These are phyloP conservation scores for Thuja plicata DNA, from an alignment of 83 land plant genomes.

Conservation along the genomic window DNA sequence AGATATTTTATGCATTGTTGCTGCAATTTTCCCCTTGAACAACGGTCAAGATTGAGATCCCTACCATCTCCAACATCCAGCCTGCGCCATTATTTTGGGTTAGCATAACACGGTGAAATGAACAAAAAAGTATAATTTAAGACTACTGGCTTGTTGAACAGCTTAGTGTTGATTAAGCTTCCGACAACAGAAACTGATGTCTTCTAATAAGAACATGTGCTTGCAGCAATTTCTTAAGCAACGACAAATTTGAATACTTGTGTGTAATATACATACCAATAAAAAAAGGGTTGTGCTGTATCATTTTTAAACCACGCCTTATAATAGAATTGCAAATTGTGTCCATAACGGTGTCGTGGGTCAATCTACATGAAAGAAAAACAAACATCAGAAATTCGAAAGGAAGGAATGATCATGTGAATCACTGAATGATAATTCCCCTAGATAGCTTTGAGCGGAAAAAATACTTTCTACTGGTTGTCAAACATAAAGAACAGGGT, in stretches of 20 bases:
- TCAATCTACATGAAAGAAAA: constrained; percentile 40
- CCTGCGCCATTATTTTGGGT: constrained; percentile 35
- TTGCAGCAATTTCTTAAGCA: not conserved
- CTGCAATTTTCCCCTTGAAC: constrained; percentile 46
- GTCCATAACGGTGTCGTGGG: constrained; percentile 77
- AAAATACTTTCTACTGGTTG: not conserved
- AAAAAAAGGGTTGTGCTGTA: constrained; percentile 73
- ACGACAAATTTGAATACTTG: not conserved
- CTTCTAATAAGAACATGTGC: not conserved
- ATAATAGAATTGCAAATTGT: constrained; percentile 67
- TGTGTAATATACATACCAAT: constrained; percentile 50
- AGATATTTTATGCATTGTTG: constrained; percentile 57
- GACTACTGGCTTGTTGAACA: not conserved
- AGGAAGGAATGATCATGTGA: not conserved
- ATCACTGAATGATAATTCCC: not conserved
- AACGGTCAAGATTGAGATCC: constrained; percentile 51
- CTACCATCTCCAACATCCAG: constrained; percentile 80
- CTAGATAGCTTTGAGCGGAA: not conserved
- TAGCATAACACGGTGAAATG: not conserved
- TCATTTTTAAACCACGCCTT: constrained; percentile 50
- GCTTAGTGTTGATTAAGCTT: not conserved
- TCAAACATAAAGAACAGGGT: not conserved
- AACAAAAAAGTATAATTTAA: not conserved
- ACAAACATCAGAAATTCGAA: not conserved
- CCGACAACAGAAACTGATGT: not conserved